Conservation (phyloP, 2,329 filamentous ascomycete species). For the Aspergillus oerlinghausenensis region DNA sequence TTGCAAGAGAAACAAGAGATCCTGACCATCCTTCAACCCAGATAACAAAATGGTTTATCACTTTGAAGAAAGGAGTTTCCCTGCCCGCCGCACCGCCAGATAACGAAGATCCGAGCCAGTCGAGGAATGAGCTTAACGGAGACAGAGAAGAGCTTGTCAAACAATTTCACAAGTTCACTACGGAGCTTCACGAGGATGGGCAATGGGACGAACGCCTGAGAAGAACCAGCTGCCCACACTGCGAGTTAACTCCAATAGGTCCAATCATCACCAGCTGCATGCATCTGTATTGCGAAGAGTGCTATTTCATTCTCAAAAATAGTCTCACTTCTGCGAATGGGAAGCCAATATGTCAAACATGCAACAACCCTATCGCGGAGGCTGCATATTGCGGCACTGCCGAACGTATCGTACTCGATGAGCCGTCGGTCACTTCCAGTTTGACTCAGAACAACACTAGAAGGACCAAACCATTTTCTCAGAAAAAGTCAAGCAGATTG, state of each 20-base stretch:
- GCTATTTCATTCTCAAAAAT: not conserved
- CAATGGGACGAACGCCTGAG: conserved; percentile 32
- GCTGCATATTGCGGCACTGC: conserved; percentile 8
- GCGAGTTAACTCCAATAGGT: conserved; percentile 35
- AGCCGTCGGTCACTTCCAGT: not conserved
- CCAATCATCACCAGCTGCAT: conserved; percentile 38
- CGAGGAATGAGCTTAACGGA: not conserved
- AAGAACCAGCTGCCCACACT: conserved; percentile 40
- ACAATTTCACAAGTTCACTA: conserved; percentile 41
- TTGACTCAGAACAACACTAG: not conserved
- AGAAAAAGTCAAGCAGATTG: not conserved
- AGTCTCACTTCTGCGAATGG: not conserved
- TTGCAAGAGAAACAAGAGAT: conserved; percentile 23
- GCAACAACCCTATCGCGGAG: conserved; percentile 10
- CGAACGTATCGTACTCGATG: conserved; percentile 2
- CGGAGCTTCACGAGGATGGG: conserved; percentile 25
- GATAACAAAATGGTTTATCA: conserved; percentile 28
- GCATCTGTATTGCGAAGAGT: not conserved
- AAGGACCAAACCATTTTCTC: not conserved
- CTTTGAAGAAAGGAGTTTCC: conserved; percentile 10
- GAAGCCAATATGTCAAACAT: conserved; percentile 1
- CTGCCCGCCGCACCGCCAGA: not conserved
- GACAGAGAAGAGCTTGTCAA: conserved; percentile 18
- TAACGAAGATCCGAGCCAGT: not conserved
- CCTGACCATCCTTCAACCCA: conserved; percentile 10